These are phyloP conservation scores for Neoboletus brunneissimus DNA, from an alignment of 768 basidiomycete genomes.

Conservation along the genomic window DNA sequence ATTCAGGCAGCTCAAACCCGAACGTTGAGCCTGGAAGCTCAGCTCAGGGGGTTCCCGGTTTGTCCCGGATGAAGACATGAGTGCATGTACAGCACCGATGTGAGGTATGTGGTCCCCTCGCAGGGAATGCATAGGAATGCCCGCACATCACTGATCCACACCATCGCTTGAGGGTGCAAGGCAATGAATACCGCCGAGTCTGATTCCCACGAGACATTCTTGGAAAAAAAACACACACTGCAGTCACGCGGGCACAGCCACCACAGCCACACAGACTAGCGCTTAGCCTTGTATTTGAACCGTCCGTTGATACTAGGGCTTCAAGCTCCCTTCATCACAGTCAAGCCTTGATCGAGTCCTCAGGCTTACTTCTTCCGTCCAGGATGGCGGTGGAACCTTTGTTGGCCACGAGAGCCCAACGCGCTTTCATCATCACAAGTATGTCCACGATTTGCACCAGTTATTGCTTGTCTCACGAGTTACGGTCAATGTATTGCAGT, in stretches of 20 bases:
- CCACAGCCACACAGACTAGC: neutral
- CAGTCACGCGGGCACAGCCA: constrained; percentile 20
- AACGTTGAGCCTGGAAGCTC: neutral
- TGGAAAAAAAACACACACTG: too few relatives aligned
- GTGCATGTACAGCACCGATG: neutral
- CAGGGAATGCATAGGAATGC: too few relatives aligned
- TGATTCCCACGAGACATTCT: neutral
- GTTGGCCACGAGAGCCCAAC: constrained; percentile 69
- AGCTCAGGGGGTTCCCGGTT: neutral
- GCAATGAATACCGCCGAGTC: neutral
- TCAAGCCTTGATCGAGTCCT: constrained; percentile 7
- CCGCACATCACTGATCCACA: too few relatives aligned
- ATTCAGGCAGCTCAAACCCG: neutral
- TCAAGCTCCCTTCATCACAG: constrained; percentile 9
- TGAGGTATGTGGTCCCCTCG: neutral
- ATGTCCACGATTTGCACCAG: constrained; percentile 25
- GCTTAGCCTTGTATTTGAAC: neutral
- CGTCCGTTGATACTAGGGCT: neutral
- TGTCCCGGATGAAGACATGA: neutral
- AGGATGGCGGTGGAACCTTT: constrained; percentile 71
- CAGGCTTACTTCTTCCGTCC: constrained; percentile 15
- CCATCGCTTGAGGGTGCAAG: too few relatives aligned
- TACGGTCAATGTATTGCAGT: constrained; percentile 37
- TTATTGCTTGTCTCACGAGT: constrained; percentile 4
- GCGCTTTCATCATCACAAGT: constrained; percentile 71